Evolutionary conservation across 202 grass and related monocot species (phyloP).

Genomic region (Saccharum hybrid): DNA sequence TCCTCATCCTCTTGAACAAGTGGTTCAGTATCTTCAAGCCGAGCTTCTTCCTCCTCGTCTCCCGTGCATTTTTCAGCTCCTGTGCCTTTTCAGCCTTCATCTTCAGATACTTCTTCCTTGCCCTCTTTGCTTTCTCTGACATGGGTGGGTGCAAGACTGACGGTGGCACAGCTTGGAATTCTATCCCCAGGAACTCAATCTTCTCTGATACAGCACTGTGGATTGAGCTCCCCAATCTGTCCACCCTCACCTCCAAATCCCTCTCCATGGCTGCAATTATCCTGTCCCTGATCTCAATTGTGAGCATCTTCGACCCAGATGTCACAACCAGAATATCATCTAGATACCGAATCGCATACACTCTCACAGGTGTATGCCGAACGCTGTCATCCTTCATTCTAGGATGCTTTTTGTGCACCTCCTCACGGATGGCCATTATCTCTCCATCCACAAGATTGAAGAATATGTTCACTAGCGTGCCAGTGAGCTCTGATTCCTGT

Average conservation of each 20-base stretch:
- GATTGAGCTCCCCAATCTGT: slow-evolving; percentile 67
- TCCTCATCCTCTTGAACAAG: slow-evolving; percentile 80
- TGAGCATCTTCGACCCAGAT: slow-evolving; percentile 79
- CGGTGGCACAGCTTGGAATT: slow-evolving; percentile 80
- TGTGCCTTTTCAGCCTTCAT: slow-evolving; percentile 69
- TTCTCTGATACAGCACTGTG: slow-evolving; percentile 87
- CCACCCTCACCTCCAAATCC: slow-evolving; percentile 68
- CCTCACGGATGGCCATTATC: slow-evolving; percentile 65
- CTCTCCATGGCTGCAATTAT: slow-evolving; percentile 65
- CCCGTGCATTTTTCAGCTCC: slow-evolving; percentile 89
- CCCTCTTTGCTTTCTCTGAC: slow-evolving; percentile 86
- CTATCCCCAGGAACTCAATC: slow-evolving; percentile 86
- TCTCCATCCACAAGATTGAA: slow-evolving; percentile 77
- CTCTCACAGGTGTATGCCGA: slow-evolving; percentile 72
- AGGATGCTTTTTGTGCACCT: slow-evolving; percentile 83
- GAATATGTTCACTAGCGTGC: slow-evolving; percentile 75
- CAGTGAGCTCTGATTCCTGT: slow-evolving; percentile 63
- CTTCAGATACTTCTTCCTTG: slow-evolving; percentile 88
- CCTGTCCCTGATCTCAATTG: slow-evolving; percentile 67
- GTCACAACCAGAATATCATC: slow-evolving; percentile 85
- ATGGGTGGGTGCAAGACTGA: slow-evolving; percentile 81
- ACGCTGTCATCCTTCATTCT: slow-evolving; percentile 59
- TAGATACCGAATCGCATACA: slow-evolving; percentile 71
- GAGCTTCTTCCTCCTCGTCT: slow-evolving; percentile 87
- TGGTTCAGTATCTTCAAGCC: slow-evolving; percentile 85